phyloP scores from a whole-genome alignment of 2,329 filamentous ascomycete genomes.

The Trichoderma arundinaceum region DNA sequence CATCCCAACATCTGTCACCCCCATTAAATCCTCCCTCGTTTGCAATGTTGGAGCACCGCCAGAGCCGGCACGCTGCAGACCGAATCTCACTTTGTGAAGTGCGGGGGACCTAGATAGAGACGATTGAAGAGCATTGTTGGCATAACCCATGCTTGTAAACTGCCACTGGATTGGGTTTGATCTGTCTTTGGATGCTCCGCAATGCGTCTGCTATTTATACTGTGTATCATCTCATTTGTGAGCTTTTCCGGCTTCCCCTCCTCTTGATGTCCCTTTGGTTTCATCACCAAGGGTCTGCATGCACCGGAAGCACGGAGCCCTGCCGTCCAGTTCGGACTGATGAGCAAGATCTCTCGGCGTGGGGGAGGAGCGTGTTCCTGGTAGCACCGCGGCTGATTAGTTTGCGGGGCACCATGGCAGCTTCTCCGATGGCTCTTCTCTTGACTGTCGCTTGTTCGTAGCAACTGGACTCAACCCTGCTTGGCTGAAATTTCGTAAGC shows the following conservation, averaged over 20 bases:
- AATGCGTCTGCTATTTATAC: too few species aligned
- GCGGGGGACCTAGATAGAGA: constrained; percentile 9
- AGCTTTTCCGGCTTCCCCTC: background rate
- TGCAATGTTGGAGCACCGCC: background rate
- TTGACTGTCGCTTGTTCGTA: background rate
- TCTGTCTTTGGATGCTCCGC: too few species aligned
- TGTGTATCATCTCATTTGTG: too few species aligned
- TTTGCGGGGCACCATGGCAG: constrained; percentile 10
- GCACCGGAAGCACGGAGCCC: constrained; percentile 19
- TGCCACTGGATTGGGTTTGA: too few species aligned
- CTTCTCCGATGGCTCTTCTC: background rate
- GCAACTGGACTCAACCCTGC: background rate
- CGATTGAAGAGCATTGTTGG: background rate
- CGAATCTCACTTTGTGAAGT: background rate
- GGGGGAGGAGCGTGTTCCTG: constrained; percentile 8
- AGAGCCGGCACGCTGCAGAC: background rate
- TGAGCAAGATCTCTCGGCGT: constrained; percentile 27
- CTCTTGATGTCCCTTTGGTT: background rate
- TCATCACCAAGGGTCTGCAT: constrained; percentile 17
- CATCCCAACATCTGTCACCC: constrained; percentile 4
- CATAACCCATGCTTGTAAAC: background rate
- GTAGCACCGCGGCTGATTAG: constrained; percentile 15
- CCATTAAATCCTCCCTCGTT: background rate
- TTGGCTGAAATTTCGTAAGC: too few species aligned
- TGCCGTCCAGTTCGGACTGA: constrained; percentile 19